Percentiles rank a stretch among this genome's conserved stretches.
phyloP scores from a whole-genome alignment of 2,329 filamentous ascomycete genomes.

The Verticillium tricorpus region DNA sequence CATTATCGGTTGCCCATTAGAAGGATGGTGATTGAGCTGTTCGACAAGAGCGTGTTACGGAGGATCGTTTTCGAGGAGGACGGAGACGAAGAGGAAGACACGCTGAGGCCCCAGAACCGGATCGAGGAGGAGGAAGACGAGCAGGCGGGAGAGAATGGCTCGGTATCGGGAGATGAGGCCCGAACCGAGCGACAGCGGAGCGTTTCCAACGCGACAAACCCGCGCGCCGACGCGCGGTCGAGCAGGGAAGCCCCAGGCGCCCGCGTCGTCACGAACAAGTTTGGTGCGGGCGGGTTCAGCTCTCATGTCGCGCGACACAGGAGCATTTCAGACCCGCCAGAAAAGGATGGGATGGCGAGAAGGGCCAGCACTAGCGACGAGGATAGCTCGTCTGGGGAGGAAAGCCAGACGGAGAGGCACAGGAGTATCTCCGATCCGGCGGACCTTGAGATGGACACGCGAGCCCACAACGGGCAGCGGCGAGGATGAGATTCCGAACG shows the following conservation, averaged over 20 bases:
- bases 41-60: slow-evolving; percentile 84
- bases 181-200: slow-evolving; percentile 55
- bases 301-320: neutral
- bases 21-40: slow-evolving; percentile 87
- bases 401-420: neutral
- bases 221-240: neutral
- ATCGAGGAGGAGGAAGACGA: slow-evolving; percentile 31
- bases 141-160: slow-evolving; percentile 52
- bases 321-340: slow-evolving; percentile 33
- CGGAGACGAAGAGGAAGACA: slow-evolving; percentile 49
- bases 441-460: slow-evolving; percentile 6
- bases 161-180: slow-evolving; percentile 42
- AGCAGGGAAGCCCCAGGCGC: neutral
- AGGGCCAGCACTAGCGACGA: neutral
- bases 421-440: slow-evolving; percentile 2
- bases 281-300: neutral
- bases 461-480: slow-evolving; percentile 5
- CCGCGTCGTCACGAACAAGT: neutral
- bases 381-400: neutral
- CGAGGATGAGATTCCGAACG: neutral
- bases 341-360: slow-evolving; percentile 6
- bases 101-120: slow-evolving; percentile 11
- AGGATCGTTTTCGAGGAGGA: slow-evolving; percentile 80
- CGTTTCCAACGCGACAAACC: slow-evolving; percentile 36
- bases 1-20: slow-evolving; percentile 85